phyloP scores from a whole-genome alignment of 495 filamentous ascomycete species.

The Hypoxylon lienhwacheense region DNA sequence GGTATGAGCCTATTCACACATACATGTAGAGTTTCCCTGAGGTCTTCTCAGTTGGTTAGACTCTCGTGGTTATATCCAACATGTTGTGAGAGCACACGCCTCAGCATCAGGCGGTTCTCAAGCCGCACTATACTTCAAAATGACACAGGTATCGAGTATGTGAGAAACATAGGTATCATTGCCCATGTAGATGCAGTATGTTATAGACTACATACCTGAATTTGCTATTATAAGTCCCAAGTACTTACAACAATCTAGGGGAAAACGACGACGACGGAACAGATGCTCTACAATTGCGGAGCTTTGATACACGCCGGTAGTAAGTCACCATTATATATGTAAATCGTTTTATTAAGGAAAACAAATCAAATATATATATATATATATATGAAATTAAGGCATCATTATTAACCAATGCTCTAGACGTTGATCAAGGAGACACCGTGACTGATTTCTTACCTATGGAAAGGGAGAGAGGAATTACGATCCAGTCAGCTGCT shows the following conservation, averaged over 20 bases:
- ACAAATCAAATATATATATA: no score
- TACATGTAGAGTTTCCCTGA: conserved; percentile 32
- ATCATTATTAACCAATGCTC: conserved; percentile 22
- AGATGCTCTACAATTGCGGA: conserved; percentile 98
- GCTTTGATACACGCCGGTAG: conserved; percentile 83
- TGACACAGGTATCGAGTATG: conserved; percentile 50
- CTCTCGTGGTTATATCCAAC: conserved; percentile 11
- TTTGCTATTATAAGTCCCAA: conserved; percentile 10
- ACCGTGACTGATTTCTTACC: conserved; percentile 98
- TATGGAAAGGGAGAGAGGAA: conserved; percentile 88
- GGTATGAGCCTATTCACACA: conserved; percentile 36
- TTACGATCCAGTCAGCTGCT: conserved; percentile 97
- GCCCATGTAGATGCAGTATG: conserved; percentile 95
- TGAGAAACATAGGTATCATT: conserved; percentile 97
- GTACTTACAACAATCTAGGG: conserved; percentile 55
- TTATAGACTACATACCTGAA: conserved; percentile 9
- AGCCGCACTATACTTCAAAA: conserved; percentile 21
- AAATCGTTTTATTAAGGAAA: no score
- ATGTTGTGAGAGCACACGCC: conserved; percentile 5
- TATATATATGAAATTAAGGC: no score
- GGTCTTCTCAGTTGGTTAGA: conserved; percentile 25
- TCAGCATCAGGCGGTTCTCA: conserved; percentile 12
- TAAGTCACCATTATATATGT: no score
- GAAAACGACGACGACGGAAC: conserved; percentile 98
- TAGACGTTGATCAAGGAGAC: conserved; percentile 94